Evolutionary conservation across 495 filamentous ascomycete species (phyloP).

Genomic region (Penicillium paradoxum): DNA sequence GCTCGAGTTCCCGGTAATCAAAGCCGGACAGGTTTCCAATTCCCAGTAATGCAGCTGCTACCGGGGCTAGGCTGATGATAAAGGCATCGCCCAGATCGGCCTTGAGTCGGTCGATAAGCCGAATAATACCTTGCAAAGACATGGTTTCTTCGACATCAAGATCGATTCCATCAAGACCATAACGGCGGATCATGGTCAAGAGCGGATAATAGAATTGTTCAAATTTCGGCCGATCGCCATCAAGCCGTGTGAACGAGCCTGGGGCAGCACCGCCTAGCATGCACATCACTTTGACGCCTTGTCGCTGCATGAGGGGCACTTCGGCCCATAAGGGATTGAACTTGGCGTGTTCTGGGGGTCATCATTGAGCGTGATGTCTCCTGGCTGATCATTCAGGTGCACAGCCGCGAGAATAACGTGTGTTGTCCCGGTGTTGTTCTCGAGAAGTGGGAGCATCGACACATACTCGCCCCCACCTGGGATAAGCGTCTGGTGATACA

Average conservation of each 20-base stretch:
- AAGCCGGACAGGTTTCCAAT: constrained; percentile 69
- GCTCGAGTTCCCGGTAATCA: constrained; percentile 62
- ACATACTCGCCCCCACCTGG: constrained; percentile 52
- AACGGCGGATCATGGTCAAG: constrained; percentile 49
- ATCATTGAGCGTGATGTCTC: constrained; percentile 68
- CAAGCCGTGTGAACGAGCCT: constrained; percentile 64
- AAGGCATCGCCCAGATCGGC: constrained; percentile 66
- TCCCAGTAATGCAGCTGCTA: constrained; percentile 62
- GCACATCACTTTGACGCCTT: constrained; percentile 66
- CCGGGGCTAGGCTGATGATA: constrained; percentile 72
- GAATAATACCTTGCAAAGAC: constrained; percentile 61
- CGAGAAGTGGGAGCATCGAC: constrained; percentile 66
- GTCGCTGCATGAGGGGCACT: constrained; percentile 55
- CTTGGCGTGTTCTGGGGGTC: constrained; percentile 55
- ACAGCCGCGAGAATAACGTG: constrained; percentile 77
- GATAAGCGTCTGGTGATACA: constrained; percentile 70
- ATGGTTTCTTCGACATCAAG: constrained; percentile 80
- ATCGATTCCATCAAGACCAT: constrained; percentile 66
- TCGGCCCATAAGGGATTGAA: constrained; percentile 65
- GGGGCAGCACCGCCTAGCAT: constrained; percentile 80
- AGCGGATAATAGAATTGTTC: constrained; percentile 64
- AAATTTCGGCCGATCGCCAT: constrained; percentile 52
- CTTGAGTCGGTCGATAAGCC: constrained; percentile 67
- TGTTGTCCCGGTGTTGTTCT: constrained; percentile 54
- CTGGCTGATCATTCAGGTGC: constrained; percentile 63